Evolutionary conservation across 306 rosid genomes (phyloP), one percentile per base, ranked within the genome.

Genomic region (Cucurbita moschata): DNA sequence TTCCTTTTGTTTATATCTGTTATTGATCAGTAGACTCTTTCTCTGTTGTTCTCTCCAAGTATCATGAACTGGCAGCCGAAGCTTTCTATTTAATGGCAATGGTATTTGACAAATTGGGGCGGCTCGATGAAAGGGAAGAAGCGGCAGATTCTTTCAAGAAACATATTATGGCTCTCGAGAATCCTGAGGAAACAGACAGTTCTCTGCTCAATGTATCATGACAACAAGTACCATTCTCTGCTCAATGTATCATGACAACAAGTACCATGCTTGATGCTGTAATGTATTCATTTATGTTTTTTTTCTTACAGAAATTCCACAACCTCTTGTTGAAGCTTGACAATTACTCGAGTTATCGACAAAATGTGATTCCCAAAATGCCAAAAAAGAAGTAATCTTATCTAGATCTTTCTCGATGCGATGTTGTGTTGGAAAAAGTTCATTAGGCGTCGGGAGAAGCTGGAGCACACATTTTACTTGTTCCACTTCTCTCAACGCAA

Each of bases 1-100:
- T 30, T 30, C 35, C 35, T 30, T 30, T 30, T 30, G 35, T 30
- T 30, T 30, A 7, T 35, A 3, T 38, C 12, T 37, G 44, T 73
- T 14, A 56, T 56, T 73, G 35, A 73, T 15, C 42, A 56, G 47
- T 43, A 42, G 26, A 19, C 3, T 39, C 30, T n/a, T 4, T 59
- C 44, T 43, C 11, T 49, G 16, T 49, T 64, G 54, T 44, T 64
- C 35, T 30, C 35, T 30, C 35, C 35, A 30, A 94, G 97, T 90
- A 85, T 83, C 96, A 90, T 47, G 96, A 90, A 84, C 42, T 89
- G 89, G 96, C 95, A 0, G 98, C 98, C 10, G 98, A 94, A 83
- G 97, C 96, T 44, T 94, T 94, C 78, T 94, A 94, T 79, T 77
- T 94, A 67, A 90, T 85, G 97, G 96, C 98, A 53, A 86, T 86